A percentile compares a stretch with the other conserved stretches of the same genome.
These are phyloP conservation scores for Aspergillus funiculosus DNA, from an alignment of 495 filamentous ascomycete genomes.

Conservation along the genomic window DNA sequence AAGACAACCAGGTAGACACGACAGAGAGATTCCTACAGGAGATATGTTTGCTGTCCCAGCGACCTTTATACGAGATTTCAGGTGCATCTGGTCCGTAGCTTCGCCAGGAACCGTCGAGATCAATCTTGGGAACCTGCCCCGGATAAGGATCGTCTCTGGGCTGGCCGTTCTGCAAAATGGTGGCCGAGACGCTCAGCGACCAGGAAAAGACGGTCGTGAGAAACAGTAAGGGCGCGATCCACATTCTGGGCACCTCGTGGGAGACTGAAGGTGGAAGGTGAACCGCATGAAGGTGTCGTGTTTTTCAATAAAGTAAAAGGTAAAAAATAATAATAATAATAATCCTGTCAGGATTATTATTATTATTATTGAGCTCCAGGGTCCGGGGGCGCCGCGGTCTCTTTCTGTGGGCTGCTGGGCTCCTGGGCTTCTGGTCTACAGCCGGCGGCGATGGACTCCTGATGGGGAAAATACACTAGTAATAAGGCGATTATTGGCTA, in stretches of 20 bases:
- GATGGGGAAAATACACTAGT: conserved; percentile 3
- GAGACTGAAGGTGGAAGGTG: not conserved
- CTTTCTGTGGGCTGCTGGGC: not conserved
- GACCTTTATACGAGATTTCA: conserved; percentile 64
- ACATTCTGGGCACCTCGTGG: conserved; percentile 24
- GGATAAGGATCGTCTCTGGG: conserved; percentile 35
- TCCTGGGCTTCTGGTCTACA: too few relatives aligned
- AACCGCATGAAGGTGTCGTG: conserved; percentile 3
- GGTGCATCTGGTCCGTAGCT: conserved; percentile 50
- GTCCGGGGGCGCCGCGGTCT: not conserved
- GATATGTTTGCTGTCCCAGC: conserved; percentile 61
- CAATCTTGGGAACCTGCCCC: conserved; percentile 24
- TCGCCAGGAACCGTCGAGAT: conserved; percentile 33
- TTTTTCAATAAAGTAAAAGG: not conserved
- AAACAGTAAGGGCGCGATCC: conserved; percentile 4
- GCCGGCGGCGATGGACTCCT: not conserved
- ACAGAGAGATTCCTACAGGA: conserved; percentile 50
- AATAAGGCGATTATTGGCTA: conserved; percentile 10
- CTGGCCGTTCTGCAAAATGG: conserved; percentile 62
- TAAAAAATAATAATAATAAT: not conserved
- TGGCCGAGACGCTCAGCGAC: conserved; percentile 27
- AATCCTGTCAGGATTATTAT: not conserved
- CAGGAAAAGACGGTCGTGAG: conserved; percentile 11
- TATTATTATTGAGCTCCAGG: not conserved
- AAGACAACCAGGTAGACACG: not conserved